Conservation (phyloP, 2,329 filamentous ascomycete species). For the Massarina eburnea region DNA sequence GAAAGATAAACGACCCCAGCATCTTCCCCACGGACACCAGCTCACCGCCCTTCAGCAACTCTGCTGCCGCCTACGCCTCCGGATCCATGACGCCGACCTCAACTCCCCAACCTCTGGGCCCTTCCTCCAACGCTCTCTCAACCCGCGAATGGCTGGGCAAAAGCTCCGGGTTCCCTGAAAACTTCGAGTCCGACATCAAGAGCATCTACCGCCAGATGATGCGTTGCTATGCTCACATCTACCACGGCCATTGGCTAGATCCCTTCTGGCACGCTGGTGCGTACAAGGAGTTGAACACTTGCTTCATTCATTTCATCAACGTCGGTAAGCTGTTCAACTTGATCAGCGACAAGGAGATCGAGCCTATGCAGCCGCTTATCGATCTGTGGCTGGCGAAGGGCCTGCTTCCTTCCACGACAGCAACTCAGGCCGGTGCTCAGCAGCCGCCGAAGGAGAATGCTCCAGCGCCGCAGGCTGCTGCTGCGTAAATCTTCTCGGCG, state of each 20-base stretch:
- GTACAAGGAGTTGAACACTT: conserved; percentile 56
- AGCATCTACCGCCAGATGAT: conserved; percentile 59
- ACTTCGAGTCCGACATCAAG: conserved; percentile 74
- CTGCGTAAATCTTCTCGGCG: conserved; percentile 7
- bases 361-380: conserved; percentile 93
- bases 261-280: conserved; percentile 53
- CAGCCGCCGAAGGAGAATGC: conserved; percentile 23
- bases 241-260: conserved; percentile 55
- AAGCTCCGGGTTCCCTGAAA: conserved; percentile 68
- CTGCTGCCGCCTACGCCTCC: conserved; percentile 57
- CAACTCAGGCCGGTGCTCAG: conserved; percentile 46
- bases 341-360: conserved; percentile 84
- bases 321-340: conserved; percentile 75
- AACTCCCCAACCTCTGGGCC: conserved; percentile 47
- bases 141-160: conserved; percentile 82
- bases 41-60: conserved; percentile 62
- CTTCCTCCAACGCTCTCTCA: conserved; percentile 59
- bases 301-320: conserved; percentile 57
- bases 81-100: conserved; percentile 52
- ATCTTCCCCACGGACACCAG: conserved; percentile 89
- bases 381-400: conserved; percentile 90
- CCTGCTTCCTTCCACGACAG: conserved; percentile 64
- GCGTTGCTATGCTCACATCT: conserved; percentile 57
- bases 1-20: conserved; percentile 86
- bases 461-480: conserved; percentile 18